Percentiles rank a stretch among this genome's conserved stretches.
Conservation (phyloP, 2,329 filamentous ascomycete genomes). For the Diaporthe velutina region DNA sequence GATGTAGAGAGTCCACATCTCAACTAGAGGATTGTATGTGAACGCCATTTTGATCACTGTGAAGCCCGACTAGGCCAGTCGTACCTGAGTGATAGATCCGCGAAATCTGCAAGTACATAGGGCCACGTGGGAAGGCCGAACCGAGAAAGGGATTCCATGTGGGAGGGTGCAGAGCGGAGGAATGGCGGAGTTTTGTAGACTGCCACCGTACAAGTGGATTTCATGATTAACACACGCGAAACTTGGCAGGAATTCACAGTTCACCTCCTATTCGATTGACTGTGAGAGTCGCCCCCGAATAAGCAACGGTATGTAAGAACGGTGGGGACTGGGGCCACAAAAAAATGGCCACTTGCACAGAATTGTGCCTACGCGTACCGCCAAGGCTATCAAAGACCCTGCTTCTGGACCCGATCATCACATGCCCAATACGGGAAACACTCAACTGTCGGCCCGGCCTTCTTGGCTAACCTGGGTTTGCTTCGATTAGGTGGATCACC, state of each 20-base stretch:
- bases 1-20: conserved; percentile 54
- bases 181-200: conserved; percentile 9
- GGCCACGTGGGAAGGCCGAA: conserved; percentile 5
- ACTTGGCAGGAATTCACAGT: conserved; percentile 10
- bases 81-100: background rate
- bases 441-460: background rate
- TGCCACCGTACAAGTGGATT: conserved; percentile 10
- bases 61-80: background rate
- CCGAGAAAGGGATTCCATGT: background rate
- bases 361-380: background rate
- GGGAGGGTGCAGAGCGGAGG: conserved; percentile 1
- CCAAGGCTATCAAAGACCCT: background rate
- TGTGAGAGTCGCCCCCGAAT: background rate
- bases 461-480: background rate
- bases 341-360: conserved; percentile 10
- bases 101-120: background rate
- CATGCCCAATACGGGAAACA: background rate
- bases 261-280: conserved; percentile 8
- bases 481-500: background rate
- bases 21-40: conserved; percentile 42
- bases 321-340: background rate
- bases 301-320: background rate
- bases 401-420: background rate
- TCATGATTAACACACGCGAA: background rate
- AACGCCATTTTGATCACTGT: conserved; percentile 19